Evolutionary conservation across 2,329 filamentous ascomycete species (phyloP), one percentile per base, ranked within the genome.

Genomic region (Aspergillus glaucus): DNA sequence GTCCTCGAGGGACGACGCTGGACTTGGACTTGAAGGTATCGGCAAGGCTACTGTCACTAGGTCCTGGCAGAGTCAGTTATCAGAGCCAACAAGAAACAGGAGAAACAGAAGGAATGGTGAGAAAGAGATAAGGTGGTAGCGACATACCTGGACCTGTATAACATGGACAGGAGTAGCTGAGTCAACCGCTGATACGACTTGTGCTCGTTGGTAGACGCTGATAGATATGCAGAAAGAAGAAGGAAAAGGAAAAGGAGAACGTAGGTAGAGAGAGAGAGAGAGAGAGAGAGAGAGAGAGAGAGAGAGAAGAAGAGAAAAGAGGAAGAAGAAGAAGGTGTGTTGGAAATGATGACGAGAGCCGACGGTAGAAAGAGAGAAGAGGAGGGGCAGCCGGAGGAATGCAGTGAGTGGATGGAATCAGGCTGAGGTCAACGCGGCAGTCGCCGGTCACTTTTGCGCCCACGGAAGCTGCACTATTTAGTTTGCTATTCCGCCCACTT

Each of bases 401-500:
- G 15, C 17, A 46, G 46, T 44, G 44, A 46, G 44, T 45, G 15
- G 47, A 55, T 46, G 40, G 43, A 49, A 47, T 57, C 55, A 57
- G 55, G 51, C 56, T 55, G 50, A 55, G 54, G 50, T 53, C 41
- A 54, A 48, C 41, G 44, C 48, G 51, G 51, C 47, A 36, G 48
- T 45, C 39, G 50, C 55, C 44, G 52, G 53, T 53, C 51, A 50
- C 26, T 30, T 30, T 30, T 30, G 26, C 26, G 26, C 36, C 36
- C 36, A 40, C 47, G 45, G 43, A 43, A 43, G 43, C 47, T 43
- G 40, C 14, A 22, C 14, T 21, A 19, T n/a, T n/a, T 7, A 2
- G 40, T 19, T 19, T 46, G 46, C 43, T 24, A 44, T 24, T 44
- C 48, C 48, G 28, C 37, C 43, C 45, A 50, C 43, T 12, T 5